Evolutionary conservation across 805 yeast species (phyloP), one percentile per base, ranked within the genome.

Genomic region (Saccharomyces kudriavzevii): DNA sequence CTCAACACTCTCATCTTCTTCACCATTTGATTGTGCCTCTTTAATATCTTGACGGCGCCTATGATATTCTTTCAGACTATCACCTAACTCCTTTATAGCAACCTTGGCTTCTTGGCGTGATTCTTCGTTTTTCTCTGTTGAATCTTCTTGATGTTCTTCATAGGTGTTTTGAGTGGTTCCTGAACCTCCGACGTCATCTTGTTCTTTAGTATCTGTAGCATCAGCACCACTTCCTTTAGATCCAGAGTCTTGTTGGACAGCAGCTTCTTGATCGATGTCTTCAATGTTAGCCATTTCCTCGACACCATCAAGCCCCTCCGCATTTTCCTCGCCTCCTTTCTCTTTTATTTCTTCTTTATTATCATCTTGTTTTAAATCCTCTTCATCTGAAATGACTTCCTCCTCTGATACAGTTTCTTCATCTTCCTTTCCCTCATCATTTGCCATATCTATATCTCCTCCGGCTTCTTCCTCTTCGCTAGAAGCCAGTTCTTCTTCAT

Each of bases 11-110:
- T 66, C 56, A 4, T 64, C 68, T 25, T 69, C 72, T 45, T 81
- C 82, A 50, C 79, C 81, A 26, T 71, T 71, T 31, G 74, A 71
- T 2, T 78, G 70, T 9, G 87, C 81, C 58, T 88, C 91, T 59
- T 84, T 77, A 56, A 94, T 92, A 61, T 90, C 97, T 67, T 88
- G 89, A 58, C 87, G 83, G 61, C 96, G 85, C 66, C 89, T 86
- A 66, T 92, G 95, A 72, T 87, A 92, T 65, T 91, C 96, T 61
- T 92, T 88, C 72, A 91, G 67, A 0, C 96, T 81, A 69, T 91
- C 97, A 51, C 99, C 98, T 13, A 94, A 77, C 66, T 90, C 90
- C 67, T 87, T 87, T 70, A 92, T 74, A 0, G 95, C 82, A 61
- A 89, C 90, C 54, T 79, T 78, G 45, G 88, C 89, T 61, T 78